phyloP scores from a whole-genome alignment of 352 stramenopile genomes.

The Globisporangium okanoganense region DNA sequence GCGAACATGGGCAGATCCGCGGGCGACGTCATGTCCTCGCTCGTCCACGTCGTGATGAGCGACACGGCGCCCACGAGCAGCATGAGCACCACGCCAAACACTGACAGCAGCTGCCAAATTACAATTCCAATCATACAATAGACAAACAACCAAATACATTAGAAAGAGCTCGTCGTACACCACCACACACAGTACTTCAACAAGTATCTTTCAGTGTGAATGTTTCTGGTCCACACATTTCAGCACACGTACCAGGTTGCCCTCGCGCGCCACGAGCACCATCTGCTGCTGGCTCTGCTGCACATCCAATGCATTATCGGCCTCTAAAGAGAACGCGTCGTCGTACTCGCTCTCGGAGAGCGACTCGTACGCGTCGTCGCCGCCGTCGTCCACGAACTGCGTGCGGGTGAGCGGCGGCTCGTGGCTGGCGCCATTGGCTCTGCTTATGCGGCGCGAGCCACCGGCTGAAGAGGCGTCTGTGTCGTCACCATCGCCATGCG shows the following conservation, averaged over 20 bases:
- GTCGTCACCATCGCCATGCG: conserved; percentile 16
- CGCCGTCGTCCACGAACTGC: conserved; percentile 11
- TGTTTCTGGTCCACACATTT: background rate
- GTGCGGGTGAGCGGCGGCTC: conserved; percentile 3
- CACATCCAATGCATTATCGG: conserved; percentile 15
- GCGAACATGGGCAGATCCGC: conserved; percentile 71
- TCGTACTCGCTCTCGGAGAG: conserved; percentile 43
- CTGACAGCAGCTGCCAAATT: conserved; percentile 46
- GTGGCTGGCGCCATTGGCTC: background rate
- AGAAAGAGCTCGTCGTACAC: background rate
- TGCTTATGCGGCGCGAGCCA: conserved; percentile 2
- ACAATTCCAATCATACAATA: background rate
- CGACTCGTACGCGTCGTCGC: conserved; percentile 31
- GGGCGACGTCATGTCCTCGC: conserved; percentile 34
- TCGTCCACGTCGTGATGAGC: conserved; percentile 53
- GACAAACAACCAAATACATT: background rate
- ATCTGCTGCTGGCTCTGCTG: conserved; percentile 41
- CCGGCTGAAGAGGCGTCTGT: conserved; percentile 4
- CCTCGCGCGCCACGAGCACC: conserved; percentile 32
- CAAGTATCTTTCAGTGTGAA: background rate
- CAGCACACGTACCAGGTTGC: conserved; percentile 39
- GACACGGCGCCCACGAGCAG: conserved; percentile 60
- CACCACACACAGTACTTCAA: background rate
- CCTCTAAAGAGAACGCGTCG: conserved; percentile 15
- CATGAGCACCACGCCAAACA: conserved; percentile 69